phyloP scores from a whole-genome alignment of 768 basidiomycete species.

The Leccinum arenicola region DNA sequence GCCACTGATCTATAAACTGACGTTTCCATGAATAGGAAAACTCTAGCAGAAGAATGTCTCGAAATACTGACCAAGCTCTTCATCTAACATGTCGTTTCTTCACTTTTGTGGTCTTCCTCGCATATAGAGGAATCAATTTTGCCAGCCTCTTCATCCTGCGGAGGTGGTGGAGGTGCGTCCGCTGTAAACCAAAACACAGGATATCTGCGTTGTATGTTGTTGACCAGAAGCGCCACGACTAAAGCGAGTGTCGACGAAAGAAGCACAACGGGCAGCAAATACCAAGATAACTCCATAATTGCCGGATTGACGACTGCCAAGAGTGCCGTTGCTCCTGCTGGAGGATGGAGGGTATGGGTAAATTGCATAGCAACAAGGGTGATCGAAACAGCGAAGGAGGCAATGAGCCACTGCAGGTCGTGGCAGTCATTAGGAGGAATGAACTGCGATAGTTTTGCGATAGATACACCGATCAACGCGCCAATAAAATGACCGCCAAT shows the following conservation, averaged over 20 bases:
- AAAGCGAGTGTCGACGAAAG: conserved; percentile 46
- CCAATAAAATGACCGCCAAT: conserved; percentile 42
- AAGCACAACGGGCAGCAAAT: conserved; percentile 51
- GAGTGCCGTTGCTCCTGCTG: conserved; percentile 56
- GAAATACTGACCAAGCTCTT: conserved; percentile 10
- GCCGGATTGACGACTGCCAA: conserved; percentile 45
- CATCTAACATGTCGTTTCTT: not conserved
- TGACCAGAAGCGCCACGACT: conserved; percentile 43
- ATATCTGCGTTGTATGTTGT: conserved; percentile 51
- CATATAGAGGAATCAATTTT: not conserved
- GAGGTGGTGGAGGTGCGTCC: not conserved
- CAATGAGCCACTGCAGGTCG: conserved; percentile 42
- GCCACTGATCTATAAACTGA: not conserved
- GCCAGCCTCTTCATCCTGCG: not conserved
- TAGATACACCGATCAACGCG: conserved; percentile 45
- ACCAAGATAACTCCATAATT: conserved; percentile 46
- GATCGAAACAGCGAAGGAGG: conserved; percentile 38
- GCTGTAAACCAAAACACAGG: conserved; percentile 44
- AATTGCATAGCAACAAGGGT: conserved; percentile 51
- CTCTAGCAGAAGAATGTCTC: not conserved
- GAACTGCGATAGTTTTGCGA: conserved; percentile 50
- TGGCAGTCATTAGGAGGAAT: conserved; percentile 43
- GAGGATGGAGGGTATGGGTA: conserved; percentile 51
- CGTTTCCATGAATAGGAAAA: conserved; percentile 5
- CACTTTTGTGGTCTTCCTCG: not conserved